Conservation (phyloP, 345 rosid genomes). For the Eutrema heterophyllum region DNA sequence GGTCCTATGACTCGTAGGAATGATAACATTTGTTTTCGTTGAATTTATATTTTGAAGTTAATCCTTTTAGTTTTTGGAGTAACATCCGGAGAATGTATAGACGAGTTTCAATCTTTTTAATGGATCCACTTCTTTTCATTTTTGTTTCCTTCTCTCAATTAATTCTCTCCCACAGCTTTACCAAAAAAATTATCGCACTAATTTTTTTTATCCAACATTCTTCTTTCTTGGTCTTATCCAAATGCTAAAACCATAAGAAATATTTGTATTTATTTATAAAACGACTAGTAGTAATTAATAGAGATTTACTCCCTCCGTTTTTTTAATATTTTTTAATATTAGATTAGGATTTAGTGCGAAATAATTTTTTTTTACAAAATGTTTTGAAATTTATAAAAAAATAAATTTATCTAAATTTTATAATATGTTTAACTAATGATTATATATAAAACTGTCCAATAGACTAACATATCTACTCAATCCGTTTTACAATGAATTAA, state of each 20-base stretch:
- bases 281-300: neutral
- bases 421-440: too few relatives aligned
- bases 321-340: too few relatives aligned
- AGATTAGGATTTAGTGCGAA: too few relatives aligned
- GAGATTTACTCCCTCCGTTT: too few relatives aligned
- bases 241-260: neutral
- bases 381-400: too few relatives aligned
- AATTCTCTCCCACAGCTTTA: neutral
- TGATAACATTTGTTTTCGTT: constrained; percentile 2
- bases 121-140: neutral
- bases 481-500: too few relatives aligned
- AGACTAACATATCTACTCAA: too few relatives aligned
- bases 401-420: too few relatives aligned
- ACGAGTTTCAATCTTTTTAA: constrained; percentile 2
- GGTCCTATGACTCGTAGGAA: constrained; percentile 18
- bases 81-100: constrained; percentile 20
- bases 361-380: too few relatives aligned
- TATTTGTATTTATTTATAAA: neutral
- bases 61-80: neutral
- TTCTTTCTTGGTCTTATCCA: neutral
- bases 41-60: neutral
- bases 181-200: too few relatives aligned
- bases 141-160: neutral
- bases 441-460: too few relatives aligned
- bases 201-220: neutral